Evolutionary conservation across 352 stramenopile genomes (phyloP), one percentile per base, ranked within the genome.

Genomic region (Globisporangium cystogenes): DNA sequence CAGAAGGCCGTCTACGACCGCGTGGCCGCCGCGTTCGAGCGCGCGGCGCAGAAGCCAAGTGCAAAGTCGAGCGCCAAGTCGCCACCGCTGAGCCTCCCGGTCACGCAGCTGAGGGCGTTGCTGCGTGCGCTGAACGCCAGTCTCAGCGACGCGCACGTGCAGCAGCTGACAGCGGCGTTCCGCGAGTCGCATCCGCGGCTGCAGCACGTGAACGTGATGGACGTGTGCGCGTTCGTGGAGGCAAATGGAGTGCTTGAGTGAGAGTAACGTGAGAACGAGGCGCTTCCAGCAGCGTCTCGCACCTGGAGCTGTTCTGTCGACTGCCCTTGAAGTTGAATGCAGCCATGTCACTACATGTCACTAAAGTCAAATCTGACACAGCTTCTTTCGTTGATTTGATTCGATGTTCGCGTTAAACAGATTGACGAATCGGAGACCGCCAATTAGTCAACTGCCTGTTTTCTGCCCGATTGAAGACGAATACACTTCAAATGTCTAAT

Each of bases 201-300:
- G 26, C 64, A 62, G 5, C 65, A 83, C 27, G 68, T 82, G 18
- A 90, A 78, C 24, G 72, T 87, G n/a, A 65, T 87, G 66, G 76
- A 87, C 46, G 35, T 90, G 24, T 86, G 69, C 35, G 61, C 61
- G 7, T 87, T 90, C 37, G 51, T 73, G 5, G 57, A 87, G 46
- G 46, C 49, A 14, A 63, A 72, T 47, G 42, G 23, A 14, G 42
- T 20, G 24, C 24, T 48, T 5, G 21, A 48, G 42, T 21, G 10
- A 43, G 39, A n/a, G n/a, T n/a, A n/a, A n/a, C n/a, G n/a, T n/a
- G n/a, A n/a, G n/a, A n/a, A n/a, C n/a, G n/a, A n/a, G n/a, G n/a
- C n/a, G n/a, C n/a, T n/a, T n/a, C n/a, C n/a, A n/a, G n/a, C n/a
- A n/a, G n/a, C n/a, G n/a, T n/a, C n/a, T n/a, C n/a, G n/a, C n/a